Percentiles rank a stretch among this genome's conserved stretches.
Conservation (phyloP, 1,284 basidiomycete species). For the Sphagnurus paluster region DNA sequence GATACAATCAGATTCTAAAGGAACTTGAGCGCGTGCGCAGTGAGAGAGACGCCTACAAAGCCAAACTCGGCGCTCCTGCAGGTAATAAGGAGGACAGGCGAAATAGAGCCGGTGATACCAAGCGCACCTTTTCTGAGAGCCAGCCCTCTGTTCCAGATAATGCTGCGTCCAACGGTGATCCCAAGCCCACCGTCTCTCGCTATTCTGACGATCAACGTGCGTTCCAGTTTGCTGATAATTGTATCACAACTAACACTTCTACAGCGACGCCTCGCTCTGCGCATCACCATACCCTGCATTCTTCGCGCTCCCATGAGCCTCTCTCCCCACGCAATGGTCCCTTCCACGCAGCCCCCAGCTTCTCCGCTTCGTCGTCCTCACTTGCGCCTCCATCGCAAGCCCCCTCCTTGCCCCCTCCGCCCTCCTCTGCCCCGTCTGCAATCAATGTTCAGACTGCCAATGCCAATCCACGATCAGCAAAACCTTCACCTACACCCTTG, state of each 20-base stretch:
- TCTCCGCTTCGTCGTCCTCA: constrained; percentile 13
- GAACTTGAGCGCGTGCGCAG: constrained; percentile 78
- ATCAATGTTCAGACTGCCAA: constrained; percentile 13
- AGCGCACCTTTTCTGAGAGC: constrained; percentile 19
- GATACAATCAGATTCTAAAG: constrained; percentile 72
- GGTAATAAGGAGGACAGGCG: constrained; percentile 27
- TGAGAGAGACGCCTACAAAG: constrained; percentile 74
- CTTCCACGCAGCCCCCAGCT: constrained; percentile 23
- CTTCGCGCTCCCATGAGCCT: constrained; percentile 43
- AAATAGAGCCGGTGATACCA: constrained; percentile 25
- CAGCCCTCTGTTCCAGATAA: background rate
- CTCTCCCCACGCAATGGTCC: constrained; percentile 25
- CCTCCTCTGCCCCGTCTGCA: constrained; percentile 27
- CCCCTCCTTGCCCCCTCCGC: constrained; percentile 26
- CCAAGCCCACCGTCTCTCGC: constrained; percentile 33
- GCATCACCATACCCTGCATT: constrained; percentile 28
- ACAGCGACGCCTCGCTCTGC: constrained; percentile 28
- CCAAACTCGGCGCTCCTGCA: constrained; percentile 41
- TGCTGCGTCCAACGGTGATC: constrained; percentile 20
- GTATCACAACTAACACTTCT: constrained; percentile 10
- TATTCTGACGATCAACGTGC: constrained; percentile 57
- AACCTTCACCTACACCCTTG: constrained; percentile 39
- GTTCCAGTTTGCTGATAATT: constrained; percentile 22
- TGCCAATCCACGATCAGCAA: constrained; percentile 25
- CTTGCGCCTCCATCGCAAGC: constrained; percentile 16